Base-by-base conservation (phyloP, 2,329 filamentous ascomycete species). In the Cadophora sp. region DNA sequence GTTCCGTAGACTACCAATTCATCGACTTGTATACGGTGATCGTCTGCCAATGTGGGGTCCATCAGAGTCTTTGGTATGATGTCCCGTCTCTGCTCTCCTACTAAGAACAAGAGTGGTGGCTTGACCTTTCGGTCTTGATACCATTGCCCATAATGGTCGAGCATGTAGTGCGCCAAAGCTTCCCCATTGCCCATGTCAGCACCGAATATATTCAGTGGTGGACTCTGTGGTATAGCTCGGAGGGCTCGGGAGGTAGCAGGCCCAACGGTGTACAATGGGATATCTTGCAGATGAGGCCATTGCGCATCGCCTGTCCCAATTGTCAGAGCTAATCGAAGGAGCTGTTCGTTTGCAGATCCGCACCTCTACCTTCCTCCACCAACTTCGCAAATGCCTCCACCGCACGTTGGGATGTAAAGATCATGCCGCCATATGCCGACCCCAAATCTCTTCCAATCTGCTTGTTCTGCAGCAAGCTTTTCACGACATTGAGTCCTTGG, bases 1-100 rank as follows among this genome's bases (percentile, higher is more conserved):
- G 95, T 97, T 68, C 92, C 91, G 77, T 99, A 99, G 14, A 97
- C 90, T 2, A 95, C 89, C 8, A 93, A 77, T 79, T 98, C 94
- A 46, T 91, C 86, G 0, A 98, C 91, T 8, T 79, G 79, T 26
- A 96, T 91, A 60, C 86, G 83, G 63, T 80, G 79, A 16, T 82
- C 76, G 0, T 77, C 71, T 0, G 85, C 79, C 9, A 94, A 80
- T 0, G 77, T 74, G 0, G 82, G 76, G 48, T 87, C 85, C 83
- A 89, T 92, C 46, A 98, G 82, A 1, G 88, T 93, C 74, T 87
- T 92, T 1, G 96, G 94, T 71, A 99, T 97, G 72, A 97, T 89
- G 78, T 98, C 96, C 55, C 96, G 84, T 65, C 94, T 87, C 77
- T 94, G 92, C 77, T 97, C 95, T 24, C 96, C 96, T 0, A 97